Conservation (phyloP, 768 basidiomycete species). For the Mycena albidolilacea region DNA sequence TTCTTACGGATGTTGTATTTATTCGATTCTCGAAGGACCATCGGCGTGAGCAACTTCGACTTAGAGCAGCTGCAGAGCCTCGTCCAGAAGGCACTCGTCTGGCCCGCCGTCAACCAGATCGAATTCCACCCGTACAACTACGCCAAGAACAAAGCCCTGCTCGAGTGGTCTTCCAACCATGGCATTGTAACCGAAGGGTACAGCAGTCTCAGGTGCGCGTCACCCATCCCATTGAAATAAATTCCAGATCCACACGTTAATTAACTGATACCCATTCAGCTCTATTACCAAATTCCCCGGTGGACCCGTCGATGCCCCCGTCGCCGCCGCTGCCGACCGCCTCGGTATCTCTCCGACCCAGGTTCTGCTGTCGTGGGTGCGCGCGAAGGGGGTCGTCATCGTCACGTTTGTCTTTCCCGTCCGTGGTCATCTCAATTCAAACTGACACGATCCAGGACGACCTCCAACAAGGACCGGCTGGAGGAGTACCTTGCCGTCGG, state of each 20-base stretch:
- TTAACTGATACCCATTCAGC: constrained; percentile 38
- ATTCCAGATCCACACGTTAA: neutral
- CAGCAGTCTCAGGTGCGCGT: constrained; percentile 58
- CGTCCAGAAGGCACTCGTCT: constrained; percentile 55
- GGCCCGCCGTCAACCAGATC: constrained; percentile 57
- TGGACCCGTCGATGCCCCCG: constrained; percentile 62
- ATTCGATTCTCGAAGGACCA: constrained; percentile 52
- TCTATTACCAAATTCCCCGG: constrained; percentile 59
- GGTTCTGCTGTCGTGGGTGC: constrained; percentile 65
- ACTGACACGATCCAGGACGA: neutral
- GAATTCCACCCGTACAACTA: constrained; percentile 68
- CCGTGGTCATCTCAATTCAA: neutral
- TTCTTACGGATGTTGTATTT: neutral
- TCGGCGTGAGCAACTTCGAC: constrained; percentile 70
- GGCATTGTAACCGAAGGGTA: constrained; percentile 66
- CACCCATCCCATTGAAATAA: neutral
- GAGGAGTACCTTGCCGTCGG: constrained; percentile 58
- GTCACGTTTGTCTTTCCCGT: constrained; percentile 54
- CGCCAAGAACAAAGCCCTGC: constrained; percentile 53
- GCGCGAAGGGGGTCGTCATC: constrained; percentile 61
- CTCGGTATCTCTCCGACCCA: constrained; percentile 63
- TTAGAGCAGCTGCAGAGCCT: constrained; percentile 56
- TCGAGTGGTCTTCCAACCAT: constrained; percentile 59
- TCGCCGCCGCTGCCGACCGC: constrained; percentile 56
- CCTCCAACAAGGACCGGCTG: constrained; percentile 55